phyloP scores from a whole-genome alignment of 352 stramenopile genomes.

The Phytophthora kernoviae region DNA sequence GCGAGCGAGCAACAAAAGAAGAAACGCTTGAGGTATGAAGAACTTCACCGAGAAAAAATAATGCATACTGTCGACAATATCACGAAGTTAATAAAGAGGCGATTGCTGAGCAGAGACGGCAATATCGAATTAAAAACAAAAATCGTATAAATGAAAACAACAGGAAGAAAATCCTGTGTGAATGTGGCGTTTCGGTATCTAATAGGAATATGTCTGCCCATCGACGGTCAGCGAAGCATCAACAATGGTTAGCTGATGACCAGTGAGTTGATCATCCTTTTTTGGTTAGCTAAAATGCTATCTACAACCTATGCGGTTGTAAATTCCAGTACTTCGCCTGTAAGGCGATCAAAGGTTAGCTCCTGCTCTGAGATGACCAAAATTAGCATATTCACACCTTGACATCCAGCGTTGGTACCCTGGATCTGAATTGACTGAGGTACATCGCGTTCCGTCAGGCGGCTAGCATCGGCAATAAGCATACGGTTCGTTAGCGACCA shows the following conservation, averaged over 20 bases:
- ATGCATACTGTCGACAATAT: too few relatives aligned
- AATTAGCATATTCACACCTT: conserved; percentile 19
- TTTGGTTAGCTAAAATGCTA: conserved; percentile 3
- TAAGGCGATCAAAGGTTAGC: neutral
- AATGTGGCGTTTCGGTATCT: conserved; percentile 9
- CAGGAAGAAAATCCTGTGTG: conserved; percentile 3
- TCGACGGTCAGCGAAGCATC: conserved; percentile 7
- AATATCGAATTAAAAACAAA: too few relatives aligned
- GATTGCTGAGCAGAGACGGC: too few relatives aligned
- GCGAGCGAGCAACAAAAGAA: too few relatives aligned
- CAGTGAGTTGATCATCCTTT: conserved; percentile 11
- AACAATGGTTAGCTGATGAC: conserved; percentile 10
- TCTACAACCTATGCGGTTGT: neutral
- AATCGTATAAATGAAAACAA: too few relatives aligned
- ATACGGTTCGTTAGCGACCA: neutral
- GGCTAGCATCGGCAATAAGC: conserved; percentile 3
- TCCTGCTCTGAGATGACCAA: conserved; percentile 11
- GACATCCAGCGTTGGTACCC: conserved; percentile 14
- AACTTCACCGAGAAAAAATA: too few relatives aligned
- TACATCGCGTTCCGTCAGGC: conserved; percentile 11
- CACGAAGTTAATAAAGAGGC: too few relatives aligned
- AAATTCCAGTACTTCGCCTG: neutral
- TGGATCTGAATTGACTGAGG: conserved; percentile 20
- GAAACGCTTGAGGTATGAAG: too few relatives aligned
- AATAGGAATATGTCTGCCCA: conserved; percentile 12